These are phyloP conservation scores for Phytophthora gonapodyides DNA, from an alignment of 352 stramenopile species.

Conservation along the genomic window DNA sequence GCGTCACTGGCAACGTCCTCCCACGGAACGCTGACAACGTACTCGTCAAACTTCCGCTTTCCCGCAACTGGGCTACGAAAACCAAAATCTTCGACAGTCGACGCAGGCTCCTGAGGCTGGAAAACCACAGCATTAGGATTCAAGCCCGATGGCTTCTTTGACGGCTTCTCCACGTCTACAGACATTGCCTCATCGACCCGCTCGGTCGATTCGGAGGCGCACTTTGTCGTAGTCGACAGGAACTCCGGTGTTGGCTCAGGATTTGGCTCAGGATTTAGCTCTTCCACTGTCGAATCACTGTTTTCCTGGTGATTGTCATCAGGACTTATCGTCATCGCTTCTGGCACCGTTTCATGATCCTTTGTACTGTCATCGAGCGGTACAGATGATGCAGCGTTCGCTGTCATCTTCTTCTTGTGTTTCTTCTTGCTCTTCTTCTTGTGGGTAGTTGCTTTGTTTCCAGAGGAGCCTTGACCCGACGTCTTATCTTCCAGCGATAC, in stretches of 20 bases:
- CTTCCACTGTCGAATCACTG: slow-evolving; percentile 1
- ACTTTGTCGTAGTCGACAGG: slow-evolving; percentile 2
- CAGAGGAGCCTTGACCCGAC: slow-evolving; percentile 3
- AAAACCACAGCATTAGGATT: slow-evolving; percentile 71
- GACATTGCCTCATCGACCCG: slow-evolving; percentile 3
- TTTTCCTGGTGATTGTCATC: slow-evolving; percentile 2
- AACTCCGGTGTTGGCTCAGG: slow-evolving; percentile 26
- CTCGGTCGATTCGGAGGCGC: slow-evolving; percentile 15
- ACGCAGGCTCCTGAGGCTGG: slow-evolving; percentile 36
- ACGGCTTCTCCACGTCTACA: slow-evolving; percentile 5
- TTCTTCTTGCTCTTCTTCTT: slow-evolving; percentile 53
- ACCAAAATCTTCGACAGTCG: background rate
- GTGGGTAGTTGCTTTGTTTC: background rate
- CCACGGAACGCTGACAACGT: slow-evolving; percentile 53
- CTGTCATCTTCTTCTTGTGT: slow-evolving; percentile 40
- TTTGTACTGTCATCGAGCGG: background rate
- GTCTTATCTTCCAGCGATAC: slow-evolving; percentile 43
- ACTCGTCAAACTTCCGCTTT: slow-evolving; percentile 80
- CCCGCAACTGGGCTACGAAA: slow-evolving; percentile 24
- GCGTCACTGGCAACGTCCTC: slow-evolving; percentile 39
- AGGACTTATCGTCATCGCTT: background rate
- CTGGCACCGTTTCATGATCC: background rate
- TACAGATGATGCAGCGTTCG: background rate
- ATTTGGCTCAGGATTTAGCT: slow-evolving; percentile 21
- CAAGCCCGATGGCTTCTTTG: slow-evolving; percentile 32